phyloP scores from a whole-genome alignment of 495 filamentous ascomycete genomes.

The Chaetomium cochliodes region DNA sequence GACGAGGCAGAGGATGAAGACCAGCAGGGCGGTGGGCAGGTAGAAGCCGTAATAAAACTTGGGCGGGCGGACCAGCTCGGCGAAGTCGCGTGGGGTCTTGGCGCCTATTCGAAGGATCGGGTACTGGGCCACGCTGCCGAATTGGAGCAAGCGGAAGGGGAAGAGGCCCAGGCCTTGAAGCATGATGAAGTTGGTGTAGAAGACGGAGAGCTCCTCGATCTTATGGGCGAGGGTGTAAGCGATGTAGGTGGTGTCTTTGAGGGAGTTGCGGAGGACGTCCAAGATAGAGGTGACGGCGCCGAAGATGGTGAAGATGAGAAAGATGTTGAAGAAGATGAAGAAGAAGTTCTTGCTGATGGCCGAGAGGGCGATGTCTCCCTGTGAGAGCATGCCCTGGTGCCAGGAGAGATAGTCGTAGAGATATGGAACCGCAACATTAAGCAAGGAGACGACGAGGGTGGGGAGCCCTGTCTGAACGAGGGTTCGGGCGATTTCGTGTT shows the following conservation, averaged over 20 bases:
- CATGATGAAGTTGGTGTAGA: conserved; percentile 94
- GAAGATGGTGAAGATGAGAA: conserved; percentile 89
- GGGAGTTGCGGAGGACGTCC: conserved; percentile 65
- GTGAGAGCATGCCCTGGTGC: conserved; percentile 90
- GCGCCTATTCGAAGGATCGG: conserved; percentile 75
- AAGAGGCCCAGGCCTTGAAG: conserved; percentile 90
- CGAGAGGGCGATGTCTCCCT: conserved; percentile 91
- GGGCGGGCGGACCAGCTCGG: conserved; percentile 77
- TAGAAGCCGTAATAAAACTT: conserved; percentile 95
- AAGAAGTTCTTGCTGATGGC: conserved; percentile 98
- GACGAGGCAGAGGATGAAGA: conserved; percentile 91
- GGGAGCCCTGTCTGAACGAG: conserved; percentile 86
- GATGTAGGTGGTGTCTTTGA: conserved; percentile 75
- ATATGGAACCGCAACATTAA: conserved; percentile 88
- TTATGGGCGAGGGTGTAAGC: conserved; percentile 73
- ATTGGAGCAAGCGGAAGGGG: conserved; percentile 86
- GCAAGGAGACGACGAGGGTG: conserved; percentile 75
- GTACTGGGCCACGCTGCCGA: conserved; percentile 82
- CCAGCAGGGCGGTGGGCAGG: conserved; percentile 84
- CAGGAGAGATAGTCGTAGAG: conserved; percentile 91
- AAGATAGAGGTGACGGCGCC: conserved; percentile 75
- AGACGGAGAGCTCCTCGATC: conserved; percentile 67
- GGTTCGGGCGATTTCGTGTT: conserved; percentile 65
- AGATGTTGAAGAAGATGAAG: conserved; percentile 99
- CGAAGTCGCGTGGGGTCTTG: conserved; percentile 87